A percentile compares a stretch with the other conserved stretches of the same genome.
phyloP scores from a whole-genome alignment of 257 asterid species.

The Solanum virginianum region DNA sequence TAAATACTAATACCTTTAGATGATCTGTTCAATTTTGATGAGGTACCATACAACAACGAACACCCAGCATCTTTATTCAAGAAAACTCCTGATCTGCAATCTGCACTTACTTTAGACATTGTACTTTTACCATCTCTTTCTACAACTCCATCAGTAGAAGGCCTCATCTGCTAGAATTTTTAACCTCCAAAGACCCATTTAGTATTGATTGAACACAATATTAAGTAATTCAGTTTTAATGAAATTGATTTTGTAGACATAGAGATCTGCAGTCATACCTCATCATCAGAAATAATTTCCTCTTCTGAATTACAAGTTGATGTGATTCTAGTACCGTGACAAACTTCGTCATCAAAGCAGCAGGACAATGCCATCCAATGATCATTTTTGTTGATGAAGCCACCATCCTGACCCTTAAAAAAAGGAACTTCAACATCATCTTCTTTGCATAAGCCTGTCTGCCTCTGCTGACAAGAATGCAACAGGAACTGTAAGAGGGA shows the following conservation, averaged over 20 bases:
- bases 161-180: constrained; percentile 4
- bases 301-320: constrained; percentile 31
- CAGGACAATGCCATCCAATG: constrained; percentile 11
- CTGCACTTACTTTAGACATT: constrained; percentile 41
- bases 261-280: constrained; percentile 26
- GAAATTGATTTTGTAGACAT: background rate
- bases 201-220: background rate
- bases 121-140: constrained; percentile 20
- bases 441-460: constrained; percentile 18
- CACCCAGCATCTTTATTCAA: constrained; percentile 23
- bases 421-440: constrained; percentile 64
- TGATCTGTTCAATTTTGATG: constrained; percentile 27
- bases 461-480: constrained; percentile 28
- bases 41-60: constrained; percentile 20
- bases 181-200: background rate
- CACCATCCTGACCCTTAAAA: background rate
- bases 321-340: constrained; percentile 11
- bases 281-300: constrained; percentile 40
- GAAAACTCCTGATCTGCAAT: constrained; percentile 39
- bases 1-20: constrained; percentile 30
- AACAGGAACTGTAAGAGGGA: constrained; percentile 8
- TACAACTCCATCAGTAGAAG: constrained; percentile 8
- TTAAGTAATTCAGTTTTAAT: background rate
- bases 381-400: constrained; percentile 17
- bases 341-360: constrained; percentile 14